phyloP scores from a whole-genome alignment of 306 rosid species.

The Elaeagnus macrophylla region DNA sequence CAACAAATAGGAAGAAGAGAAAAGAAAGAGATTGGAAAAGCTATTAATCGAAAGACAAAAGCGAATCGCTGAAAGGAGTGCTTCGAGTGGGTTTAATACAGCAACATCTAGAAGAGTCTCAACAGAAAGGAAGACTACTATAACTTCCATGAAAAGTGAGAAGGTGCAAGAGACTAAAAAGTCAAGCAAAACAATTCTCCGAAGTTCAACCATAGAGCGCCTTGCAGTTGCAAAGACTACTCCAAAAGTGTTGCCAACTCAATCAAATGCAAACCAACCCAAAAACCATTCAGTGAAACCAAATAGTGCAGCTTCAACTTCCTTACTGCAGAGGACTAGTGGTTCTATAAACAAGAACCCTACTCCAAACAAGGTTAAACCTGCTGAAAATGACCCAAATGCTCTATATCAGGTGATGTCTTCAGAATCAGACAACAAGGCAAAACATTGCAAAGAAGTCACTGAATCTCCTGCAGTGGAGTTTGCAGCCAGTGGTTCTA shows the following conservation, averaged over 20 bases:
- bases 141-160: slow-evolving; percentile 31
- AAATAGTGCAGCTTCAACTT: slow-evolving; percentile 23
- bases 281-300: slow-evolving; percentile 46
- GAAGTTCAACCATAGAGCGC: slow-evolving; percentile 75
- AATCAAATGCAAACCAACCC: slow-evolving; percentile 31
- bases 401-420: slow-evolving; percentile 31
- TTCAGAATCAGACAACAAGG: slow-evolving; percentile 25
- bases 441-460: slow-evolving; percentile 27
- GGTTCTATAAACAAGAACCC: slow-evolving; percentile 46
- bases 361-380: slow-evolving; percentile 40
- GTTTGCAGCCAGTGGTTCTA: slow-evolving; percentile 1
- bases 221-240: slow-evolving; percentile 55
- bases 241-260: slow-evolving; percentile 37
- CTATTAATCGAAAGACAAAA: slow-evolving; percentile 57
- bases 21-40: slow-evolving; percentile 66
- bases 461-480: slow-evolving; percentile 17
- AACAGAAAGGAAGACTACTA: slow-evolving; percentile 25
- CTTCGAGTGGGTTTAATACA: slow-evolving; percentile 24
- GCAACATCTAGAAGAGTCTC: slow-evolving; percentile 35
- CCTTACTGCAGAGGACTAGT: slow-evolving; percentile 30
- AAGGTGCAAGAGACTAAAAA: slow-evolving; percentile 52
- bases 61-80: slow-evolving; percentile 89
- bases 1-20: slow-evolving; percentile 66
- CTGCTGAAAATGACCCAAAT: slow-evolving; percentile 30
- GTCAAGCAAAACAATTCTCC: slow-evolving; percentile 40